These are phyloP conservation scores for Trametes elegans DNA, from an alignment of 768 basidiomycete species.

Conservation along the genomic window DNA sequence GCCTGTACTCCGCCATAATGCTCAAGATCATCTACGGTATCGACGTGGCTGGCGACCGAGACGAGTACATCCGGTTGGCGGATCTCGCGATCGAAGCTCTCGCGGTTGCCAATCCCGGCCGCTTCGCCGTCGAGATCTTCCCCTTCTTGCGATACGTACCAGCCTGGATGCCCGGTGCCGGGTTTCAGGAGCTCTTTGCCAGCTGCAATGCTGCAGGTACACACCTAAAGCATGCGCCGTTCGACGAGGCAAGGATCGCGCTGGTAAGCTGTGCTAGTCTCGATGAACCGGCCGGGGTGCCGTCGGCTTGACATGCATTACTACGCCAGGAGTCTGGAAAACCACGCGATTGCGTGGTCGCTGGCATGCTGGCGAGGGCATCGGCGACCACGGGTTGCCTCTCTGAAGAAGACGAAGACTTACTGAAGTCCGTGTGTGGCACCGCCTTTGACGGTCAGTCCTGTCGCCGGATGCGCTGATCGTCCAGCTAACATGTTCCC, in stretches of 20 bases:
- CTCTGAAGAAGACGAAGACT: no score
- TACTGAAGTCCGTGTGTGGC: no score
- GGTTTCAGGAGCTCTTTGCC: conserved; percentile 1
- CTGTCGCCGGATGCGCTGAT: no score
- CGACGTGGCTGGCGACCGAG: conserved; percentile 22
- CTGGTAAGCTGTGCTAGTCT: background rate
- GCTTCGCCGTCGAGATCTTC: background rate
- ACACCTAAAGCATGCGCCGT: background rate
- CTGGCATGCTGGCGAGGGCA: no score
- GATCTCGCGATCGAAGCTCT: background rate
- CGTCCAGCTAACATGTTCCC: no score
- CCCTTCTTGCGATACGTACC: conserved; percentile 10
- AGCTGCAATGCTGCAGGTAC: background rate
- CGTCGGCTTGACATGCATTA: no score
- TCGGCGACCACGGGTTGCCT: no score
- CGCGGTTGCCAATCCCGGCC: background rate
- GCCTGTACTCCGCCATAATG: conserved; percentile 2
- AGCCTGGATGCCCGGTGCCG: conserved; percentile 7
- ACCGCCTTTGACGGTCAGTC: no score
- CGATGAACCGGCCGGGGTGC: no score
- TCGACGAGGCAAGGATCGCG: background rate
- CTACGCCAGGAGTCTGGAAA: no score
- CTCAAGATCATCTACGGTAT: conserved; percentile 31
- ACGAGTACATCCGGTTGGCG: conserved; percentile 20
- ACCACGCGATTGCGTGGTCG: no score